Percentiles rank a stretch among this genome's conserved stretches.
These are phyloP conservation scores for Pseudofabraea citricarpa DNA, from an alignment of 2,329 filamentous ascomycete genomes.

Conservation along the genomic window DNA sequence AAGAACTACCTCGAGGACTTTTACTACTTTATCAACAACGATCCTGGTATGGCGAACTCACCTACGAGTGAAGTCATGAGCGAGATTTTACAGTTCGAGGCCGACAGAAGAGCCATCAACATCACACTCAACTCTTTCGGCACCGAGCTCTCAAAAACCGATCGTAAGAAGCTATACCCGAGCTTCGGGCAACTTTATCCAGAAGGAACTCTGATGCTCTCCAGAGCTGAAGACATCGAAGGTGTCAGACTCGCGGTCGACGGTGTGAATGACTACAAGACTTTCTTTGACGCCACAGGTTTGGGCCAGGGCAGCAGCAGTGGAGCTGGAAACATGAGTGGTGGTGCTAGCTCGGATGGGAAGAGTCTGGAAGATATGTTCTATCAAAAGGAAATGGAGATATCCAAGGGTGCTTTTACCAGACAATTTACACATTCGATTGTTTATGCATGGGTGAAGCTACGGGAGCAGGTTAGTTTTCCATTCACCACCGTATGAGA, in stretches of 20 bases:
- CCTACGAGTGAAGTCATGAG: slow-evolving; percentile 94
- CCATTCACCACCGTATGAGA: neutral
- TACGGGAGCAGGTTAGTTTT: slow-evolving; percentile 82
- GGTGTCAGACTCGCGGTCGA: slow-evolving; percentile 91
- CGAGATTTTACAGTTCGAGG: slow-evolving; percentile 94
- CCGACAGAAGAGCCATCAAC: slow-evolving; percentile 94
- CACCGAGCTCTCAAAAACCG: slow-evolving; percentile 88
- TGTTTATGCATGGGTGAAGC: slow-evolving; percentile 96
- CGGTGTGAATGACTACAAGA: slow-evolving; percentile 88
- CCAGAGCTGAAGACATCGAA: slow-evolving; percentile 89
- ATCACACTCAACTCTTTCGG: slow-evolving; percentile 99
- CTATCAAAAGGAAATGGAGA: slow-evolving; percentile 99
- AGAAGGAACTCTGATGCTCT: slow-evolving; percentile 92
- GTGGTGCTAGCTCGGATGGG: slow-evolving; percentile 72
- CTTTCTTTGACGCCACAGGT: slow-evolving; percentile 90
- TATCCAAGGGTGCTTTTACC: slow-evolving; percentile 92
- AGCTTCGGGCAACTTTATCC: slow-evolving; percentile 87
- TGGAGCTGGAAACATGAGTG: slow-evolving; percentile 77
- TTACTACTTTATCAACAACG: slow-evolving; percentile 85
- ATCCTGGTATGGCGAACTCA: slow-evolving; percentile 80
- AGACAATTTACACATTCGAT: slow-evolving; percentile 92
- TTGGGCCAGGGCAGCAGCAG: slow-evolving; percentile 66
- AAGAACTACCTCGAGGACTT: slow-evolving; percentile 99
- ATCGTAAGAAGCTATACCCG: slow-evolving; percentile 95
- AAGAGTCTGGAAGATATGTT: slow-evolving; percentile 96